phyloP scores from a whole-genome alignment of 192 early-diverging fungal genomes.

The Coemansia sp. region DNA sequence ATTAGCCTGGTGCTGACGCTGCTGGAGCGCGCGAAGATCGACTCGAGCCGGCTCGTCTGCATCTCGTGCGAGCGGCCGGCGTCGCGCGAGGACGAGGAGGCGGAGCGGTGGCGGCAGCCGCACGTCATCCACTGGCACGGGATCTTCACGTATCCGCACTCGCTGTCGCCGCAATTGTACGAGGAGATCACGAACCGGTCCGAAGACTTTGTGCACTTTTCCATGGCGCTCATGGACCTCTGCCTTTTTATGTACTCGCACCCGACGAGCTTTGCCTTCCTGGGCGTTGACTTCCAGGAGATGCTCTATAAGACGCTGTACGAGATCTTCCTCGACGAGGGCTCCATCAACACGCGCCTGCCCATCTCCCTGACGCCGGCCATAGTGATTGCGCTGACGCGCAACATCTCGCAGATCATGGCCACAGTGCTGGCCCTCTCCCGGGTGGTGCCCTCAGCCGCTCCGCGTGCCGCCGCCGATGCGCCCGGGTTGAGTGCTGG shows the following conservation, averaged over 20 bases:
- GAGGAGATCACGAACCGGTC: conserved; percentile 44
- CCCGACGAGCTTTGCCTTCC: conserved; percentile 47
- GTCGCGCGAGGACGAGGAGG: conserved; percentile 30
- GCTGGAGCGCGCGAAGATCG: conserved; percentile 43
- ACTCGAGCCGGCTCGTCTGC: conserved; percentile 45
- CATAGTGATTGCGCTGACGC: conserved; percentile 44
- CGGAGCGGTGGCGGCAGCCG: conserved; percentile 30
- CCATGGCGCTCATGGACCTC: conserved; percentile 51
- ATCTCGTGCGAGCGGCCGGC: conserved; percentile 46
- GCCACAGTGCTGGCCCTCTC: conserved; percentile 43
- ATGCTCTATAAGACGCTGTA: conserved; percentile 53
- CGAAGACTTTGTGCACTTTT: conserved; percentile 46
- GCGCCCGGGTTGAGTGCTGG: background rate
- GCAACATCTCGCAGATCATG: conserved; percentile 52
- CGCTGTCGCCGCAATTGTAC: conserved; percentile 50
- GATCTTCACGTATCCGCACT: conserved; percentile 38
- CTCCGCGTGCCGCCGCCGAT: background rate
- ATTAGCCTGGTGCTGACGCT: conserved; percentile 34
- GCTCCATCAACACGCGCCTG: conserved; percentile 39
- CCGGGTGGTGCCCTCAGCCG: no score
- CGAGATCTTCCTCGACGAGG: conserved; percentile 45
- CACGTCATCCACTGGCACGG: conserved; percentile 48
- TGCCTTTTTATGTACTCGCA: conserved; percentile 54
- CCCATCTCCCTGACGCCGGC: conserved; percentile 40
- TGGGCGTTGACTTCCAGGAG: conserved; percentile 46